A percentile compares a stretch with the other conserved stretches of the same genome.
These are phyloP conservation scores for Yamadazyma sp. DNA, from an alignment of 1,139 yeast species.

Conservation along the genomic window DNA sequence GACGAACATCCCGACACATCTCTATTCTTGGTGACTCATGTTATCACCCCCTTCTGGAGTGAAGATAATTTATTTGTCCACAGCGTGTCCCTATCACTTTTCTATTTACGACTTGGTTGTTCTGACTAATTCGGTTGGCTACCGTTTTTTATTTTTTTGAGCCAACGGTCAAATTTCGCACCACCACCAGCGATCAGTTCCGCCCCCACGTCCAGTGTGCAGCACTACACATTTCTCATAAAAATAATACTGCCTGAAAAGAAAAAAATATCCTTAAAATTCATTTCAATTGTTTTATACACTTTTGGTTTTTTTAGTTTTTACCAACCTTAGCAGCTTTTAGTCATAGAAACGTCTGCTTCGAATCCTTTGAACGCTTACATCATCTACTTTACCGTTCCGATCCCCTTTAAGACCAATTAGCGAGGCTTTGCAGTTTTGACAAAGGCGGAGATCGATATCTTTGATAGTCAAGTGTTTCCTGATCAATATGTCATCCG, in stretches of 20 bases:
- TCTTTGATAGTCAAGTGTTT: neutral
- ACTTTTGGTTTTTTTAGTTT: neutral
- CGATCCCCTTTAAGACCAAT: too few species aligned
- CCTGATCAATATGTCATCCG: conserved; percentile 6
- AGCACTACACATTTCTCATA: too few species aligned
- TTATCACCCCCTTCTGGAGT: too few species aligned
- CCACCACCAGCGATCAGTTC: too few species aligned
- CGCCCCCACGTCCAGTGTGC: too few species aligned
- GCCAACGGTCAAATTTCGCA: neutral
- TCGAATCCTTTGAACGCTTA: too few species aligned
- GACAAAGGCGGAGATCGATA: neutral
- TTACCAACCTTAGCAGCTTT: neutral
- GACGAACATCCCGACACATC: too few species aligned
- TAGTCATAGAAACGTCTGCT: too few species aligned
- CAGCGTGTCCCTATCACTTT: neutral
- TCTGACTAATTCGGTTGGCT: neutral
- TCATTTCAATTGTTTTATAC: neutral
- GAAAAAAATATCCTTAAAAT: conserved; percentile 4
- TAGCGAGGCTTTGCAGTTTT: too few species aligned
- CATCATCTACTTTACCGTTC: too few species aligned
- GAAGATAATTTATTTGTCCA: too few species aligned
- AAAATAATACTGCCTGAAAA: neutral
- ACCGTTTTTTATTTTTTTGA: neutral
- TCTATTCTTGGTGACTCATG: too few species aligned
- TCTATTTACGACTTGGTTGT: neutral